Conservation (phyloP, 371 early-diverging fungal genomes). For the Rhizopus microsporus region DNA sequence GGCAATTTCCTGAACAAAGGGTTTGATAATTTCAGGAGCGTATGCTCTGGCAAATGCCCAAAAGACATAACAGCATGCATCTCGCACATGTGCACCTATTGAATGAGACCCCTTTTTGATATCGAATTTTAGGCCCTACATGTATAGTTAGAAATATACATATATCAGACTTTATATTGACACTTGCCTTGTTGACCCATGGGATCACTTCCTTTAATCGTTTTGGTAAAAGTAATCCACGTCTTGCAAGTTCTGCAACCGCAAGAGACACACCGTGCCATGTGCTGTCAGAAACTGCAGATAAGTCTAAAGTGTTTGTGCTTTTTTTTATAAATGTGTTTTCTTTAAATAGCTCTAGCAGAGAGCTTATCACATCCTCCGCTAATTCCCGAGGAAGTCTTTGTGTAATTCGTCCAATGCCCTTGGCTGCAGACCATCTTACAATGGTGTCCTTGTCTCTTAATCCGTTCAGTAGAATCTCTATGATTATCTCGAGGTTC, state of each 20-base stretch:
- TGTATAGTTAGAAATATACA: not conserved
- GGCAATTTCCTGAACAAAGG: conserved; percentile 66
- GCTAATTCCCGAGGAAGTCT: conserved; percentile 81
- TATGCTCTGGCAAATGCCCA: conserved; percentile 97
- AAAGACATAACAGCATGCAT: conserved; percentile 94
- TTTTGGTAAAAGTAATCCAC: conserved; percentile 80
- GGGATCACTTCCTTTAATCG: conserved; percentile 71
- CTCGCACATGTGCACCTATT: conserved; percentile 93
- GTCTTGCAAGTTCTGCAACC: conserved; percentile 88
- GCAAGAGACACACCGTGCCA: conserved; percentile 97
- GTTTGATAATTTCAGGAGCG: conserved; percentile 67
- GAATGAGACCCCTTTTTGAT: conserved; percentile 84
- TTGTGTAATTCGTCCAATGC: conserved; percentile 84
- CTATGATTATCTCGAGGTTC: conserved; percentile 74
- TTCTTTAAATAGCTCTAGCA: conserved; percentile 76
- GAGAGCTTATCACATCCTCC: conserved; percentile 76
- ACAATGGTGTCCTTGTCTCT: conserved; percentile 93
- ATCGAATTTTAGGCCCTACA: conserved; percentile 84
- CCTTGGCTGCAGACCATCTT: conserved; percentile 96
- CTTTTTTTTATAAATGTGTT: conserved; percentile 47
- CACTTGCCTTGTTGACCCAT: conserved; percentile 66
- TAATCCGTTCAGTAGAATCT: conserved; percentile 78
- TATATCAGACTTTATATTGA: not conserved
- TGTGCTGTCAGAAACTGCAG: conserved; percentile 83
- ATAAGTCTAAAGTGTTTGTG: conserved; percentile 58